A percentile compares a stretch with the other conserved stretches of the same genome.
Evolutionary conservation across 2,329 filamentous ascomycete species (phyloP).

Genomic region (Ascochyta viciae-villosae): DNA sequence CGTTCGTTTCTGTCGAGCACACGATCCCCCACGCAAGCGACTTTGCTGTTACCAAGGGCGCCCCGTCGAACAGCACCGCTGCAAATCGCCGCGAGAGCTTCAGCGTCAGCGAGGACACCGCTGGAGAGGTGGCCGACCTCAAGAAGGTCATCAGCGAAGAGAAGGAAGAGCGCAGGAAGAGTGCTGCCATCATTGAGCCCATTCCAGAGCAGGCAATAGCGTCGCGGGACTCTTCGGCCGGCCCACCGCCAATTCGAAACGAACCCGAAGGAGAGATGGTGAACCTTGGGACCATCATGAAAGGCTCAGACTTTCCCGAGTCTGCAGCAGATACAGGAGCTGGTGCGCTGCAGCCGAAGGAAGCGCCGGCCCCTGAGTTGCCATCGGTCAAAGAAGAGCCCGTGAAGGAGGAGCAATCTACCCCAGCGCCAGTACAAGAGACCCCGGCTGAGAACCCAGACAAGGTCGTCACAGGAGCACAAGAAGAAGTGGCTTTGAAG

Average conservation of each 20-base stretch:
- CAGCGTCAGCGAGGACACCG: slow-evolving; percentile 47
- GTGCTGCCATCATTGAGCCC: slow-evolving; percentile 45
- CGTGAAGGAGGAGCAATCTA: slow-evolving; percentile 2
- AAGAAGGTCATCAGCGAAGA: slow-evolving; percentile 52
- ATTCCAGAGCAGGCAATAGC: slow-evolving; percentile 55
- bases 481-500: slow-evolving; percentile 52
- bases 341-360: slow-evolving; percentile 8
- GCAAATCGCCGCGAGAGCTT: slow-evolving; percentile 52
- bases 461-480: slow-evolving; percentile 52
- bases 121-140: slow-evolving; percentile 45
- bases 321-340: slow-evolving; percentile 19
- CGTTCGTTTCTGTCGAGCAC: slow-evolving; percentile 56
- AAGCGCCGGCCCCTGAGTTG: slow-evolving; percentile 11
- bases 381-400: slow-evolving; percentile 12
- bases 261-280: slow-evolving; percentile 35
- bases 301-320: slow-evolving; percentile 47
- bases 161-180: slow-evolving; percentile 48
- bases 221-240: slow-evolving; percentile 47
- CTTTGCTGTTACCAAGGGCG: slow-evolving; percentile 37
- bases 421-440: slow-evolving; percentile 13
- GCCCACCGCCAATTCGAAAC: slow-evolving; percentile 41
- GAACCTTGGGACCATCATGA: slow-evolving; percentile 45
- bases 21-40: slow-evolving; percentile 42
- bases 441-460: slow-evolving; percentile 51
- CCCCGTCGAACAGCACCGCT: slow-evolving; percentile 38